Base-by-base conservation (phyloP, 2,329 filamentous ascomycete genomes). In the Neopestalotiopsis sp. region DNA sequence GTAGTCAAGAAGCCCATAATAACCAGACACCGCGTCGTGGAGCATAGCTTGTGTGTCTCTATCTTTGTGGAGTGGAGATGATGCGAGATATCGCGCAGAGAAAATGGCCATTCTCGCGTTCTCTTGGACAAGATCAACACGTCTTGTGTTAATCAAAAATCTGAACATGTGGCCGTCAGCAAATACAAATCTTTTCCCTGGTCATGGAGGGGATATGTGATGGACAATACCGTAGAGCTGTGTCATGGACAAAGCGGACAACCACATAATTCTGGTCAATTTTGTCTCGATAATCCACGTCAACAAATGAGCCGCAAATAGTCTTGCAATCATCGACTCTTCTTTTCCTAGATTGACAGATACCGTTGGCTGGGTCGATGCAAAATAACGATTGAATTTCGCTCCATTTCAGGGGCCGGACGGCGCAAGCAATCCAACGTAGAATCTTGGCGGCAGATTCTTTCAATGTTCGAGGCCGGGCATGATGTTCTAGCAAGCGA, bases 261-360 rank as follows among this genome's bases (percentile, higher is more conserved):
- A 24, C 6, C 49, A n/a, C 49, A 56, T 1, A 56, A 13, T 56
- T n/a, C n/a, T n/a, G n/a, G n/a, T n/a, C n/a, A n/a, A n/a, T 17
- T 17, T 12, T 24, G 20, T 56, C 6, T 56, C 1, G 1, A 24
- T 56, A 13, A 4, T 56, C 49, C 7, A 24, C 7, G 17, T 56
- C 49, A 4, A 7, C 12, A 14, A 56, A 56, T 17, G 49, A 56
- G 17, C 49, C 49, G 9, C 49, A 56, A 17, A 56, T n/a, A n/a
- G 49, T 56, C 13, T 56, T 56, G 49, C 49, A 56, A 9, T 56
- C 49, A 56, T 56, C 49, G 49, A 56, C 49, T 56, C 49, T 56
- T 24, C 3, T 17, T 1, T 56, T 20, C 49, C 1, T 56, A 6
- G 49, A 7, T 4, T 12, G 9, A 9, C 49, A 56, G 17, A 4